Evolutionary conservation across 2,329 filamentous ascomycete genomes (phyloP), one percentile per base, ranked within the genome.

Genomic region (Penicillium aurantiogriseum): DNA sequence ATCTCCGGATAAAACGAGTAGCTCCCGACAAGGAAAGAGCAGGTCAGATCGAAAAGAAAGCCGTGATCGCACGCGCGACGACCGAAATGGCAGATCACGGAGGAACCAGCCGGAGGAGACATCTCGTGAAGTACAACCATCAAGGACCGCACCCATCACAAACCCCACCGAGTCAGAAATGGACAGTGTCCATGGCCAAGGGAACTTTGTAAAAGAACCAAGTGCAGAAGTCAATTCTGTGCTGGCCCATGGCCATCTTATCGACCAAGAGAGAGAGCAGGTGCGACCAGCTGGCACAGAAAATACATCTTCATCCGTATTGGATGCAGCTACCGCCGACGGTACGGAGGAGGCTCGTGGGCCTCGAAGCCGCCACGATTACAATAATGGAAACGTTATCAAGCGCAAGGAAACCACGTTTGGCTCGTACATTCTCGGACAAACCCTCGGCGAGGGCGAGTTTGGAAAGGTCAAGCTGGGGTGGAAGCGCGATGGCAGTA

Each of bases 391-490:
- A 45, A 77, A 79, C 21, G 77, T 79, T 5, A 73, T 81, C 52
- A 96, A 95, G 31, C 77, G 82, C 58, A 96, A 95, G 79, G 86
- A 89, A 63, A 92, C 89, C 42, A 92, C 91, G 64, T 97, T 99
- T 72, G 93, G 93, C 59, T 92, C 97, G 62, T 99, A 97, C 75
- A 91, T 96, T 59, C 83, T 99, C 4, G 94, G 94, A 36, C 93
- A 96, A 74, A 97, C 93, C 2, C 88, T 99, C 49, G 94, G 94
- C 49, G 94, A 99, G 79, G 94, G 94, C 61, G 94, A 99, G 76
- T 99, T 99, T 73, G 94, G 94, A 64, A 99, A 99, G 74, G 94
- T 99, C 68, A 97, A 97, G 76, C 86, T 97, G 70, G 94, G 94
- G 27, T 99, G 94, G 94, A 97, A 97, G 76, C 90, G 91, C 73